Conservation (phyloP, 2,329 filamentous ascomycete genomes). For the Aspergillus sclerotialis region DNA sequence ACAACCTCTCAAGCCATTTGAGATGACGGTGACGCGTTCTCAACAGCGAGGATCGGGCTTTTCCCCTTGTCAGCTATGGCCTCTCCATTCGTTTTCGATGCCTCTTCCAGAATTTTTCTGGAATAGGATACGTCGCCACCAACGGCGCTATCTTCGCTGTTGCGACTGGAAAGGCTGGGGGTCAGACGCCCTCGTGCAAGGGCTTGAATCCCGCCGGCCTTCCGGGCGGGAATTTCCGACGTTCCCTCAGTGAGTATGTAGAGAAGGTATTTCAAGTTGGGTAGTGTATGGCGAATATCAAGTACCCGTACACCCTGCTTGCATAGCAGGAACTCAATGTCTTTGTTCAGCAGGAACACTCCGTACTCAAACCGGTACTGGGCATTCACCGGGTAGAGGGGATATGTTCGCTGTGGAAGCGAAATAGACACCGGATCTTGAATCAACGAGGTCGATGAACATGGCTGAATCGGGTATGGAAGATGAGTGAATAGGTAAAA, state of each 20-base stretch:
- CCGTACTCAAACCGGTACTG: conserved; percentile 93
- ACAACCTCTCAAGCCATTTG: neutral
- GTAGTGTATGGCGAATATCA: conserved; percentile 84
- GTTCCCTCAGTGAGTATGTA: conserved; percentile 82
- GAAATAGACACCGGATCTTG: conserved; percentile 61
- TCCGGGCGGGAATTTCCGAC: conserved; percentile 51
- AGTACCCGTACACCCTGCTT: conserved; percentile 68
- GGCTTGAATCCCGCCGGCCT: conserved; percentile 47
- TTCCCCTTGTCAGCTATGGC: conserved; percentile 14
- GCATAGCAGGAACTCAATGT: conserved; percentile 68
- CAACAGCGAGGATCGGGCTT: conserved; percentile 5
- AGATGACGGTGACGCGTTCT: conserved; percentile 9
- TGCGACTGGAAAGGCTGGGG: conserved; percentile 30
- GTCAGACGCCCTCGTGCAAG: conserved; percentile 33
- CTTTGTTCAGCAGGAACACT: conserved; percentile 93
- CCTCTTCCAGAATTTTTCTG: conserved; percentile 17
- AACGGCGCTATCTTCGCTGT: conserved; percentile 34
- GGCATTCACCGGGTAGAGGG: conserved; percentile 67
- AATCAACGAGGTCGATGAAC: conserved; percentile 68
- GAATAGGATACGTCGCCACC: conserved; percentile 23
- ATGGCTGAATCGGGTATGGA: conserved; percentile 69
- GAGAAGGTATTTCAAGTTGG: conserved; percentile 87
- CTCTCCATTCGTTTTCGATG: conserved; percentile 21
- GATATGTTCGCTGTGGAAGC: conserved; percentile 62
- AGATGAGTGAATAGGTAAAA: conserved; percentile 74